Evolutionary conservation across 2,329 filamentous ascomycete genomes (phyloP).

Genomic region (Cercospora brassicicola): DNA sequence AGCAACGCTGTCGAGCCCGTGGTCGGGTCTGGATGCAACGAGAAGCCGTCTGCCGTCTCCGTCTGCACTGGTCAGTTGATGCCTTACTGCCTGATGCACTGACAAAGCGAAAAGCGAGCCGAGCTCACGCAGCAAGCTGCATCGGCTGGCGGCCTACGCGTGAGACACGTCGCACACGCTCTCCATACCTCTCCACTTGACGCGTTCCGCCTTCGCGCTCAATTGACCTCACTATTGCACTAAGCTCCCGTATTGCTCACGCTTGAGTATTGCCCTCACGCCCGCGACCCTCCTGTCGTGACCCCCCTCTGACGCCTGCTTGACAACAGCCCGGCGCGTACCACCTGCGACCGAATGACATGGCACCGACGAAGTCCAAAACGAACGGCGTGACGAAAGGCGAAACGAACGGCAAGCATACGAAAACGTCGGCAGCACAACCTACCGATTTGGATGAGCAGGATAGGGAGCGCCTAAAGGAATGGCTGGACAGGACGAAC

Average conservation of each 20-base stretch:
- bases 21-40: not conserved
- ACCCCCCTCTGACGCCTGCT: not conserved
- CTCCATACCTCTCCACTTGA: not conserved
- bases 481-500: constrained; percentile 26
- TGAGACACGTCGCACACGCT: not conserved
- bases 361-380: constrained; percentile 14
- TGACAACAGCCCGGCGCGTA: not conserved
- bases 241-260: not conserved
- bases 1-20: not conserved
- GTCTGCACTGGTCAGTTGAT: not conserved
- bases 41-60: not conserved
- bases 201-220: not conserved
- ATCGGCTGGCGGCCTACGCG: not conserved
- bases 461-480: constrained; percentile 23
- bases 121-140: not conserved
- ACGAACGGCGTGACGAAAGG: constrained; percentile 11
- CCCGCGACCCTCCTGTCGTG: not conserved
- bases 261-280: not conserved
- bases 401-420: not conserved
- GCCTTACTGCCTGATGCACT: not conserved
- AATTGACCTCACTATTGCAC: not conserved
- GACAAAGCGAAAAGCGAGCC: not conserved
- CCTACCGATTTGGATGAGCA: constrained; percentile 23
- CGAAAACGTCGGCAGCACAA: constrained; percentile 18
- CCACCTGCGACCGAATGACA: not conserved